Percentiles rank a stretch among this genome's conserved stretches.
phyloP scores from a whole-genome alignment of 2,329 filamentous ascomycete genomes.

The Colletotrichum sp. region DNA sequence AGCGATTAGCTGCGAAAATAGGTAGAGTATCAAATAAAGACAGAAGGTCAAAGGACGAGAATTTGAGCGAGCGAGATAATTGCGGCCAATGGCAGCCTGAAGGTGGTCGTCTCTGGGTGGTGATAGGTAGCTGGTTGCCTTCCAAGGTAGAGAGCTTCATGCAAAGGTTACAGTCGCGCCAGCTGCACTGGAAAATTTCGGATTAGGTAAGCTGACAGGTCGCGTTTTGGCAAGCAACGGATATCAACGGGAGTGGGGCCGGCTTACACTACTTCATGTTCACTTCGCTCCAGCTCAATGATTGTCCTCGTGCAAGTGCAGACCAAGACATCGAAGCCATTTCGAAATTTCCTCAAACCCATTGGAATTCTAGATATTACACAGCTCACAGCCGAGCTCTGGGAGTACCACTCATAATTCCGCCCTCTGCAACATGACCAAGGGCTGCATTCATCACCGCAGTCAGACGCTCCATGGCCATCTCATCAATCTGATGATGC shows the following conservation, averaged over 20 bases:
- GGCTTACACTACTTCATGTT: not conserved
- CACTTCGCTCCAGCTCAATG: not conserved
- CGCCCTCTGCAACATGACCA: not conserved
- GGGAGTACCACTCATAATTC: not conserved
- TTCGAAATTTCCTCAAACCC: not conserved
- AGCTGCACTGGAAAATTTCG: slow-evolving; percentile 25
- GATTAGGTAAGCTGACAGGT: not conserved
- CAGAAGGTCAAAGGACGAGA: not conserved
- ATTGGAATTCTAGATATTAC: not conserved
- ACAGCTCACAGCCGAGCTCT: not conserved
- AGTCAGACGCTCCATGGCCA: not conserved
- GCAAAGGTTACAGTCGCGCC: not conserved
- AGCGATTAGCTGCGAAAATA: not conserved
- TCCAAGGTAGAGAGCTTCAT: not conserved
- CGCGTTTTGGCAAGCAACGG: not conserved
- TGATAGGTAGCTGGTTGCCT: not conserved
- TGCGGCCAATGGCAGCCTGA: not conserved
- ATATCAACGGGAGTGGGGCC: not conserved
- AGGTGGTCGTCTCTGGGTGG: not conserved
- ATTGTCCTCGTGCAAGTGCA: not conserved
- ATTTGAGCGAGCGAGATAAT: not conserved
- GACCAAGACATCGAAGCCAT: not conserved
- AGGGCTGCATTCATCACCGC: not conserved
- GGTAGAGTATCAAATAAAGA: not conserved
- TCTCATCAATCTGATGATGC: slow-evolving; percentile 12